phyloP scores from a whole-genome alignment of 345 rosid species.

The Citrus sinensis region DNA sequence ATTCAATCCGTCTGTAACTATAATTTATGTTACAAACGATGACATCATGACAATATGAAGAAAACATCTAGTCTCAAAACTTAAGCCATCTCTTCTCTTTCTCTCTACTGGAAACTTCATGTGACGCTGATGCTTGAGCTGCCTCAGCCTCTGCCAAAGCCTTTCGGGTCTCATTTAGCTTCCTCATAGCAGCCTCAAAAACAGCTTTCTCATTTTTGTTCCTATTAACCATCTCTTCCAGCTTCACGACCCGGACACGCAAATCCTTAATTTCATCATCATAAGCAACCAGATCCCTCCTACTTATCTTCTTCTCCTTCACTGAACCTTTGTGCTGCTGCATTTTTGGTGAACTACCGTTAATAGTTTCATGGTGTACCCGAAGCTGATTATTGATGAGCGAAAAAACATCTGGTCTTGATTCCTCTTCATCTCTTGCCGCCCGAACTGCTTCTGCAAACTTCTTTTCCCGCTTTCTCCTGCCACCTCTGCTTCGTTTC shows the following conservation, averaged over 20 bases:
- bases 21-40: not conserved
- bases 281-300: constrained; percentile 64
- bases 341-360: constrained; percentile 32
- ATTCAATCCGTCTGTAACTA: not conserved
- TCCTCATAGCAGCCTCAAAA: constrained; percentile 71
- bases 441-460: constrained; percentile 71
- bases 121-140: constrained; percentile 69
- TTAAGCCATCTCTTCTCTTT: constrained; percentile 94
- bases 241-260: constrained; percentile 49
- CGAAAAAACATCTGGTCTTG: constrained; percentile 70
- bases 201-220: constrained; percentile 77
- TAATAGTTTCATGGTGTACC: constrained; percentile 31
- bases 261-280: constrained; percentile 74
- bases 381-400: constrained; percentile 72
- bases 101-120: constrained; percentile 64
- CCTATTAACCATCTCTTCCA: constrained; percentile 77
- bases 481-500: constrained; percentile 87
- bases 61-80: constrained; percentile 37
- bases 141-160: constrained; percentile 67
- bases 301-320: constrained; percentile 56
- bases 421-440: constrained; percentile 53
- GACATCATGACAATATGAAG: not conserved
- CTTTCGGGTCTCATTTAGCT: constrained; percentile 58
- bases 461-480: constrained; percentile 80
- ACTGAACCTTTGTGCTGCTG: constrained; percentile 46